Evolutionary conservation across 257 asterid genomes (phyloP), one percentile per base, ranked within the genome.

Genomic region (Solanum rostratum): DNA sequence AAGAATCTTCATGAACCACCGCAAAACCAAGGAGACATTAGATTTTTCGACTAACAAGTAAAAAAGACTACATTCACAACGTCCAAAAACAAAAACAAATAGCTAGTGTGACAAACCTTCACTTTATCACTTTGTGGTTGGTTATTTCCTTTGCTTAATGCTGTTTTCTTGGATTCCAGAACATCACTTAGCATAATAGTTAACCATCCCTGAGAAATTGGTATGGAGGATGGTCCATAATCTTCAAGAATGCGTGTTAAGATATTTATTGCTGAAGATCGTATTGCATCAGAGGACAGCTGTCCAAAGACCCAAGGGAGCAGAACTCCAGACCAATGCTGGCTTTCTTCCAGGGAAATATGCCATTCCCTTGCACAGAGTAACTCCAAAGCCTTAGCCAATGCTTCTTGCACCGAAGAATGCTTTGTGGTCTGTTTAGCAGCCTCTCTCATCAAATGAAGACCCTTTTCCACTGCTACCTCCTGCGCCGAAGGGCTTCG

Each of bases 151-250:
- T 92, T 91, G 59, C 87, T 39, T 87, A 92, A 89, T 62, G 90
- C 84, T 54, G 87, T 88, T 85, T 94, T 97, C 90, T 90, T 93
- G 90, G 88, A 88, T 88, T 86, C 91, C 80, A 97, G 90, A 85
- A 92, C 84, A 86, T 97, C 97, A 22, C 91, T 88, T 59, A 97
- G 89, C 88, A 95, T 88, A 82, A 97, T 81, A 84, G 96, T 92
- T 87, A 97, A 89, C 99, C 99, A 97, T 88, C 96, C 99, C 90
- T 97, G 99, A 89, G 99, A 95, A 84, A 95, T 95, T 37, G 97
- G 94, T 68, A 97, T 55, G 52, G 98, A 90, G 46, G 98, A 95
- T 81, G 98, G 98, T 80, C 99, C 99, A 88, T 93, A 97, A 89
- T 95, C 99, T 88, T 97, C 98, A 86, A 97, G 98, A 89, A 97